Percentiles rank a stretch among this genome's conserved stretches.
phyloP scores from a whole-genome alignment of 2,329 filamentous ascomycete genomes.

The Microcera coccophila region DNA sequence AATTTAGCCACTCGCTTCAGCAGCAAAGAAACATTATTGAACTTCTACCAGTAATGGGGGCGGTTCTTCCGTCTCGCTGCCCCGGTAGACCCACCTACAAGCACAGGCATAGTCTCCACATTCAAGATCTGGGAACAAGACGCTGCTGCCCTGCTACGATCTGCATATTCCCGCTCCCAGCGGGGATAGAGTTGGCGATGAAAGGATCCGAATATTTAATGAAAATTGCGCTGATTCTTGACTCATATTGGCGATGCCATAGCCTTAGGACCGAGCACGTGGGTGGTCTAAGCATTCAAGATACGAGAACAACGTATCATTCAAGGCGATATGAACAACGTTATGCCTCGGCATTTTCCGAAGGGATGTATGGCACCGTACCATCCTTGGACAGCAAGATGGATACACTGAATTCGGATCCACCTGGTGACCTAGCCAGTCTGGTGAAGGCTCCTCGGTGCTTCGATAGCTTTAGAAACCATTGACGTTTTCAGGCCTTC shows the following conservation, averaged over 20 bases:
- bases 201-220: background rate
- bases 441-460: conserved; percentile 9
- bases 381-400: background rate
- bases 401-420: background rate
- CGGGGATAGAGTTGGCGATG: background rate
- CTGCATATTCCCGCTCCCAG: conserved; percentile 21
- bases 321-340: background rate
- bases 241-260: background rate
- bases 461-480: conserved; percentile 10
- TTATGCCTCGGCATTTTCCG: background rate
- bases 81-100: background rate
- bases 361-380: background rate
- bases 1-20: background rate
- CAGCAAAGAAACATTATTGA: background rate
- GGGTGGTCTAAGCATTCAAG: background rate
- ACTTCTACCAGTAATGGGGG: background rate
- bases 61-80: background rate
- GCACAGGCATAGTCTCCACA: conserved; percentile 5
- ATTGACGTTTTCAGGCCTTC: no score
- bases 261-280: background rate
- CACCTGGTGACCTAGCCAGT: conserved; percentile 8
- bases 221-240: background rate
- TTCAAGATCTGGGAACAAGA: conserved; percentile 15
- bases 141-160: conserved; percentile 17
- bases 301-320: background rate